Conservation (phyloP, 164 flowering plant species). For the Platanus orientalis region DNA sequence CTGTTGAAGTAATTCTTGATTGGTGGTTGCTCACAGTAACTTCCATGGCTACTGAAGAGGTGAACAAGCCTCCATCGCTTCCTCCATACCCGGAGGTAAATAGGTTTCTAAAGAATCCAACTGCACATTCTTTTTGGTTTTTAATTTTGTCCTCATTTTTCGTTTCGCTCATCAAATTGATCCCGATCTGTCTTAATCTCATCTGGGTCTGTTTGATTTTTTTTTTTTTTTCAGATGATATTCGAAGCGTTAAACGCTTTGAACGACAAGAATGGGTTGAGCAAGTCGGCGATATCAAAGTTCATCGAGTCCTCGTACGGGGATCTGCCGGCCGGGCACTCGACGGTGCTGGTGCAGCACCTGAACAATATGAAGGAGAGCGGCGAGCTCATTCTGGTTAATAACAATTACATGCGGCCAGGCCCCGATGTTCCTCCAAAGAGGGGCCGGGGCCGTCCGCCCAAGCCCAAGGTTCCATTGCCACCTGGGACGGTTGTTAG, state of each 20-base stretch:
- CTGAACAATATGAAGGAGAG: conserved; percentile 55
- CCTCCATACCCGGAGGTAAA: conserved; percentile 50
- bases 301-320: conserved; percentile 58
- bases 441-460: conserved; percentile 89
- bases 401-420: conserved; percentile 76
- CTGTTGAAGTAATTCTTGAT: too few species aligned
- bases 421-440: conserved; percentile 60
- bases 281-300: conserved; percentile 58
- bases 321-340: conserved; percentile 62
- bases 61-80: conserved; percentile 23
- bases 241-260: conserved; percentile 60
- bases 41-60: conserved; percentile 41
- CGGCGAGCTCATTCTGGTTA: conserved; percentile 62
- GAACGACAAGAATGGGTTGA: conserved; percentile 54
- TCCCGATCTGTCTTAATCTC: not conserved
- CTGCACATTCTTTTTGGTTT: not conserved
- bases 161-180: not conserved
- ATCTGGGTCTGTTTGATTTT: not conserved
- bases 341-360: conserved; percentile 49
- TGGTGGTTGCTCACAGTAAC: too few species aligned
- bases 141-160: not conserved
- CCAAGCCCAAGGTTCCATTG: conserved; percentile 54
- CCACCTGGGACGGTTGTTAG: conserved; percentile 29
- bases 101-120: not conserved
- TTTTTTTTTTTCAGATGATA: conserved; percentile 61